Conservation (phyloP, 2,329 filamentous ascomycete species). For the Diaporthe eres region DNA sequence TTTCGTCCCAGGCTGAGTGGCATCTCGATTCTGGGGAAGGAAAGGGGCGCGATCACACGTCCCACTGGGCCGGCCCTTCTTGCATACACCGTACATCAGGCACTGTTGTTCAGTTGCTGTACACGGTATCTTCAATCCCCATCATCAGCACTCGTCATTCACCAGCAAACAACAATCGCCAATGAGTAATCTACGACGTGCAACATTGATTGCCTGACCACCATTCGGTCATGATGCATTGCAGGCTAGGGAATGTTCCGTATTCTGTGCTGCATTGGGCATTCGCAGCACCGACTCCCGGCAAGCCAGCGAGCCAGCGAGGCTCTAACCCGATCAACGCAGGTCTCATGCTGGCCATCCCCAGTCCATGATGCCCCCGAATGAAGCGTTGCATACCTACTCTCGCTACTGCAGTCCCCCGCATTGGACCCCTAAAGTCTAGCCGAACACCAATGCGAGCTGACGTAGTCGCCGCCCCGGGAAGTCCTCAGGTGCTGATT, state of each 20-base stretch:
- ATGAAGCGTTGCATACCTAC: conserved; percentile 3
- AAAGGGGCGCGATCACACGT: neutral
- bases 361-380: neutral
- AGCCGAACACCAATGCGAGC: conserved; percentile 13
- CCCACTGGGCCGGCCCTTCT: conserved; percentile 3
- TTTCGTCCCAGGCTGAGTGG: neutral
- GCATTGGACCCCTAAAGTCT: conserved; percentile 34
- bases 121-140: neutral
- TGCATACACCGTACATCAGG: neutral
- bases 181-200: neutral
- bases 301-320: neutral
- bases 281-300: neutral
- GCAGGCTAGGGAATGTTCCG: neutral
- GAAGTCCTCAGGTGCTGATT: neutral
- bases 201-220: neutral
- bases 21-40: conserved; percentile 33
- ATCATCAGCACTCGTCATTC: too few relatives aligned
- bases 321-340: conserved; percentile 10
- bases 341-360: conserved; percentile 2
- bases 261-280: neutral
- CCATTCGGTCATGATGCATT: conserved; percentile 8
- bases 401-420: conserved; percentile 6
- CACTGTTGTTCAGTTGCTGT: neutral
- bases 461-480: conserved; percentile 17
- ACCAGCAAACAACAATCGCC: neutral